Conservation (phyloP, 177 flowering plant genomes). For the Vitis hybrid region DNA sequence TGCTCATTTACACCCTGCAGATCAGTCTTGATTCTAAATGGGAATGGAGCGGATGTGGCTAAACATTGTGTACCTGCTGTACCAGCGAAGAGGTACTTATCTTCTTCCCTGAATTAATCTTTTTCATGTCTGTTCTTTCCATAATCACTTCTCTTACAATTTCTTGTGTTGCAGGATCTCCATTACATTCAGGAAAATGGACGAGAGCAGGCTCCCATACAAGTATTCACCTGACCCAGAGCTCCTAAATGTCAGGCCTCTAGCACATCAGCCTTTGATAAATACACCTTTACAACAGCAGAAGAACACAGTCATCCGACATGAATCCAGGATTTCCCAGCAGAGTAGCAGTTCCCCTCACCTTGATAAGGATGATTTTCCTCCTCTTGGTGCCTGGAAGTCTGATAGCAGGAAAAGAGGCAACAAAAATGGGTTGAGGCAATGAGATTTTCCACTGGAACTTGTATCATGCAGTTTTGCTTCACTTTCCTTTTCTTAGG, state of each 20-base stretch:
- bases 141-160: background rate
- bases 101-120: background rate
- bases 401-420: background rate
- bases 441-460: too few relatives aligned
- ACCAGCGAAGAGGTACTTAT: conserved; percentile 43
- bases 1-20: too few relatives aligned
- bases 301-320: too few relatives aligned
- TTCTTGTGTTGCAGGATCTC: conserved; percentile 42
- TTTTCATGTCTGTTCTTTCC: too few relatives aligned
- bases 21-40: conserved; percentile 45
- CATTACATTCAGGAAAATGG: conserved; percentile 63
- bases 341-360: background rate
- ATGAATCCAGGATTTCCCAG: background rate
- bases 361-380: conserved; percentile 23
- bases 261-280: background rate
- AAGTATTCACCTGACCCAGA: conserved; percentile 43
- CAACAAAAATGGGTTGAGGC: background rate
- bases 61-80: conserved; percentile 21
- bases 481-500: too few relatives aligned
- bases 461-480: too few relatives aligned
- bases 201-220: conserved; percentile 42
- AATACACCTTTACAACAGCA: conserved; percentile 12
- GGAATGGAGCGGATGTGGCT: conserved; percentile 54
- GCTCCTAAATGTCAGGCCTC: conserved; percentile 28
- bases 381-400: conserved; percentile 25